A percentile compares a stretch with the other conserved stretches of the same genome.
Conservation (phyloP, 306 rosid species). For the Potentilla sterilis region DNA sequence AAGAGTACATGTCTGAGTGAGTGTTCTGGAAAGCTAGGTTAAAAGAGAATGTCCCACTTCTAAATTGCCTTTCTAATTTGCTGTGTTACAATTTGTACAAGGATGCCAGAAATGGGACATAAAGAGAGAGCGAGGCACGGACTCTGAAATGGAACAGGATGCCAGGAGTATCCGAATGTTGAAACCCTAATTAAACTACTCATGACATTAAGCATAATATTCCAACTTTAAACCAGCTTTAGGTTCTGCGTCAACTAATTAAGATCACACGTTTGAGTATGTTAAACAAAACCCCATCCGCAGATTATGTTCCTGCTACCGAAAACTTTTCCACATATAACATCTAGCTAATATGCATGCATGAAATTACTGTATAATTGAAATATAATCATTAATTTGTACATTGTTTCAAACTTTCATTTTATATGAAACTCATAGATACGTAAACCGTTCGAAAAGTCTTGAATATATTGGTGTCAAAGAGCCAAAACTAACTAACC, state of each 20-base stretch:
- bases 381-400: no score
- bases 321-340: neutral
- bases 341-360: no score
- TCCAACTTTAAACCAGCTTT: no score
- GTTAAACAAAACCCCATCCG: neutral
- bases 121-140: neutral
- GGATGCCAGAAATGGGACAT: neutral
- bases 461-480: no score
- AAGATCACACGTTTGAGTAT: neutral
- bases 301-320: neutral
- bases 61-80: neutral
- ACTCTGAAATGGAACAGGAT: neutral
- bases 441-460: no score
- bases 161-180: neutral
- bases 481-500: no score
- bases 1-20: neutral
- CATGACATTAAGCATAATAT: neutral
- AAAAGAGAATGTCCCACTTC: neutral
- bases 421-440: no score
- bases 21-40: neutral
- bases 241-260: neutral
- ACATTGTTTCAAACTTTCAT: no score
- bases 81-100: neutral
- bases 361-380: no score
- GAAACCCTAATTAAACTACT: neutral